These are phyloP conservation scores for Lanmaoa pseudosensibilis DNA, from an alignment of 768 basidiomycete genomes.

Conservation along the genomic window DNA sequence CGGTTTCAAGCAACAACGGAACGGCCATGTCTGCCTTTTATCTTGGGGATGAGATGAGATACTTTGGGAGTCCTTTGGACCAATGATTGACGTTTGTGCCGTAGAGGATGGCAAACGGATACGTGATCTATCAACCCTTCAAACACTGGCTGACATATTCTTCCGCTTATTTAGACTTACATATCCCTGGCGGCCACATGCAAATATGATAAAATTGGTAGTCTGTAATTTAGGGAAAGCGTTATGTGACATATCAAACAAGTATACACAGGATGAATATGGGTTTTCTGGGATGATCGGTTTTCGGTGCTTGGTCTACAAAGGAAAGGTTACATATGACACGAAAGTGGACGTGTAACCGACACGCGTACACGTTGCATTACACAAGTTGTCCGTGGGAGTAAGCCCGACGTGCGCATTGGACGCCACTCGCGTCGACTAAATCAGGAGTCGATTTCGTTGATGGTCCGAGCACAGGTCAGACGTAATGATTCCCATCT, in stretches of 20 bases:
- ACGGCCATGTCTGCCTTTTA: neutral
- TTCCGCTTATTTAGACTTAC: neutral
- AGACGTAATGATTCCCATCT: constrained; percentile 87
- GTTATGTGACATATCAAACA: neutral
- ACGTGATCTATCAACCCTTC: neutral
- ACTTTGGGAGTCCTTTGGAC: neutral
- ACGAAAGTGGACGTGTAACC: neutral
- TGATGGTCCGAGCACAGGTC: constrained; percentile 77
- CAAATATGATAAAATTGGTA: neutral
- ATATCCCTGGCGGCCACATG: neutral
- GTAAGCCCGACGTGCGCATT: constrained; percentile 29
- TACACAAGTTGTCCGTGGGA: constrained; percentile 32
- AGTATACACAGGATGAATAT: neutral
- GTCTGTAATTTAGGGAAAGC: neutral
- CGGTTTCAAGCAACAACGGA: neutral
- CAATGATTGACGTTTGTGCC: constrained; percentile 1
- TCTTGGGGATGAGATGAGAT: neutral
- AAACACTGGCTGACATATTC: neutral
- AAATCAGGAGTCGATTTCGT: constrained; percentile 76
- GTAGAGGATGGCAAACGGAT: neutral
- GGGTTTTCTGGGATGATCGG: neutral
- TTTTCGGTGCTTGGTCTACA: constrained; percentile 24
- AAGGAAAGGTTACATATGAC: neutral
- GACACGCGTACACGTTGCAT: constrained; percentile 32
- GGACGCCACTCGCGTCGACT: constrained; percentile 67